These are phyloP conservation scores for Fusarium sp. DNA, from an alignment of 2,329 filamentous ascomycete species.

Conservation along the genomic window DNA sequence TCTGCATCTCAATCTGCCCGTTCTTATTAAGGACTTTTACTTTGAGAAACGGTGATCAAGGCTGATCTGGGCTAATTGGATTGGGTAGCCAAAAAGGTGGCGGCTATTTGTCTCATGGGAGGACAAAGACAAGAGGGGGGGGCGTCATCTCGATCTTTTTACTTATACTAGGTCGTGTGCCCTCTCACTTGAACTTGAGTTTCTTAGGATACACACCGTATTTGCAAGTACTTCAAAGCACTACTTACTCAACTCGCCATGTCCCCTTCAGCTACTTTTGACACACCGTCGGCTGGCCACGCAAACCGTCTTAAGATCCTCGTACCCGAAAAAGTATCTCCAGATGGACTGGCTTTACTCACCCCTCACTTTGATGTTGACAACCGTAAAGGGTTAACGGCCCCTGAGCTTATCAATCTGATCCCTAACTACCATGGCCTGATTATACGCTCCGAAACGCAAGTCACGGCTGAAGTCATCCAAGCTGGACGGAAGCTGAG, in stretches of 20 bases:
- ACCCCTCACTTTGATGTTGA: constrained; percentile 75
- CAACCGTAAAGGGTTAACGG: constrained; percentile 67
- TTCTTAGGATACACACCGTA: constrained; percentile 10
- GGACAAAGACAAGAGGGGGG: constrained; percentile 20
- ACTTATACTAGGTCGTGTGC: constrained; percentile 26
- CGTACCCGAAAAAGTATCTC: constrained; percentile 81
- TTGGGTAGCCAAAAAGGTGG: constrained; percentile 28
- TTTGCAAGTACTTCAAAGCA: constrained; percentile 19
- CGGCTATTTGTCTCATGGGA: constrained; percentile 23
- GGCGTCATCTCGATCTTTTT: constrained; percentile 30
- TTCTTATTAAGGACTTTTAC: constrained; percentile 31
- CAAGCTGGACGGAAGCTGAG: constrained; percentile 73
- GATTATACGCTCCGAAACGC: constrained; percentile 83
- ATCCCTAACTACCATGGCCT: constrained; percentile 79
- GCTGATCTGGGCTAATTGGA: constrained; percentile 19
- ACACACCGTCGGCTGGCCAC: constrained; percentile 17
- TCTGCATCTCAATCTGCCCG: constrained; percentile 14
- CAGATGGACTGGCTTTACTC: constrained; percentile 78
- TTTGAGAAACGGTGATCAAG: constrained; percentile 27
- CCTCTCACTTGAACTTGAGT: constrained; percentile 5
- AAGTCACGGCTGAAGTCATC: constrained; percentile 76
- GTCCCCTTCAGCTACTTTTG: constrained; percentile 43
- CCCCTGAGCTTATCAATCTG: constrained; percentile 70
- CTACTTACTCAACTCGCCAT: constrained; percentile 28
- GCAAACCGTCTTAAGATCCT: constrained; percentile 61